Conservation (phyloP, 805 yeast species). For the Pichia rugopelliculosa region DNA sequence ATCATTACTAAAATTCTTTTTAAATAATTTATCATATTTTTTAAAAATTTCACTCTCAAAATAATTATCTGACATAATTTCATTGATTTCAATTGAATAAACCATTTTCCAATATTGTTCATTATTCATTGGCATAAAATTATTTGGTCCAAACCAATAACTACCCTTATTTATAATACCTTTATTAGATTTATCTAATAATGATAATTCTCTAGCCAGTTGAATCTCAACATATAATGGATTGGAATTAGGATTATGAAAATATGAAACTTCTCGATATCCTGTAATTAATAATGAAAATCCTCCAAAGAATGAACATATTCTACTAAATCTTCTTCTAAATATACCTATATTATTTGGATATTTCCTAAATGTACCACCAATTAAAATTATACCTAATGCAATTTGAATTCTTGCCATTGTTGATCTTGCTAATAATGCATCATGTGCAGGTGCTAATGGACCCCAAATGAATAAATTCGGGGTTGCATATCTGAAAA, state of each 20-base stretch:
- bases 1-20: conserved; percentile 1
- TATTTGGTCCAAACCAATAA: conserved; percentile 45
- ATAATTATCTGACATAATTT: conserved; percentile 16
- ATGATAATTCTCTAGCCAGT: conserved; percentile 17
- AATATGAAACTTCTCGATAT: conserved; percentile 13
- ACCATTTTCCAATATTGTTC: conserved; percentile 22
- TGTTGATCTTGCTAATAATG: conserved; percentile 18
- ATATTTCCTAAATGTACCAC: conserved; percentile 9
- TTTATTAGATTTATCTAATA: conserved; percentile 29
- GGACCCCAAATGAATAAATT: conserved; percentile 27
- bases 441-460: conserved; percentile 31
- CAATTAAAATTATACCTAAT: conserved; percentile 16
- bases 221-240: conserved; percentile 25
- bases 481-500: conserved; percentile 25
- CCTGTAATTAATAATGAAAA: conserved; percentile 11
- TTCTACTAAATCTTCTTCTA: conserved; percentile 9
- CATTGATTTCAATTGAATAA: conserved; percentile 14
- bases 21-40: conserved; percentile 5
- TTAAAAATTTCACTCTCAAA: conserved; percentile 12
- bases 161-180: conserved; percentile 26
- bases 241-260: conserved; percentile 14
- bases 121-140: conserved; percentile 38
- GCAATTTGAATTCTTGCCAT: conserved; percentile 24
- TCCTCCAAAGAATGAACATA: conserved; percentile 16
- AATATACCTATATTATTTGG: conserved; percentile 2